phyloP scores from a whole-genome alignment of 805 yeast genomes.

The Yamadazyma scolyti region DNA sequence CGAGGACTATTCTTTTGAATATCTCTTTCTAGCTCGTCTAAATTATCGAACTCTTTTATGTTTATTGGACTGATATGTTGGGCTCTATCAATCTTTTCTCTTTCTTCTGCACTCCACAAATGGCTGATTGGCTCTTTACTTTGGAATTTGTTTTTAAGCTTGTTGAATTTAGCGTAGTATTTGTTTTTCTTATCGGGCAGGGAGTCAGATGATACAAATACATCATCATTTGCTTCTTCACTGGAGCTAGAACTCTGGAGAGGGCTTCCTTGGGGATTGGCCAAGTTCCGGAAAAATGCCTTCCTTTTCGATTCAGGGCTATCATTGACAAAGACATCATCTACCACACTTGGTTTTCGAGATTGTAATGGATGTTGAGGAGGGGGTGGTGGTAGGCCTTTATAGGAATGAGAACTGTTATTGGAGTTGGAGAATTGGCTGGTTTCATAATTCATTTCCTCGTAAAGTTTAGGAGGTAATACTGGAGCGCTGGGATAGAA shows the following conservation, averaged over 20 bases:
- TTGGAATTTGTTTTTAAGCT: slow-evolving; percentile 29
- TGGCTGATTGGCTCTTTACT: slow-evolving; percentile 31
- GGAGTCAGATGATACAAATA: slow-evolving; percentile 1
- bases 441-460: slow-evolving; percentile 6
- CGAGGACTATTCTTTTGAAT: slow-evolving; percentile 7
- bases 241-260: slow-evolving; percentile 8
- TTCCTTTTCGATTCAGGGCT: slow-evolving; percentile 7
- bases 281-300: slow-evolving; percentile 8
- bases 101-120: slow-evolving; percentile 9
- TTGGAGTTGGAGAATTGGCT: slow-evolving; percentile 1
- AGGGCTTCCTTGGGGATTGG: slow-evolving; percentile 2
- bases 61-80: slow-evolving; percentile 8
- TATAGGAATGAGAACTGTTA: slow-evolving; percentile 1
- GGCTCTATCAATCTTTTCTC: slow-evolving; percentile 5
- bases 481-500: slow-evolving; percentile 65
- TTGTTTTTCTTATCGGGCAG: slow-evolving; percentile 16
- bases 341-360: slow-evolving; percentile 14
- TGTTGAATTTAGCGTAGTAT: slow-evolving; percentile 24
- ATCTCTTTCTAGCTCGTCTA: slow-evolving; percentile 13
- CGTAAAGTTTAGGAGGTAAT: slow-evolving; percentile 34
- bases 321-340: slow-evolving; percentile 21
- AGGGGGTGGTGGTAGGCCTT: slow-evolving; percentile 9
- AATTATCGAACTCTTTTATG: slow-evolving; percentile 12
- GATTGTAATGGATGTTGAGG: slow-evolving; percentile 13
- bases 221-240: slow-evolving; percentile 11